These are phyloP conservation scores for Paspalum vaginatum DNA, from an alignment of 176 grass and related monocot genomes.

Conservation along the genomic window DNA sequence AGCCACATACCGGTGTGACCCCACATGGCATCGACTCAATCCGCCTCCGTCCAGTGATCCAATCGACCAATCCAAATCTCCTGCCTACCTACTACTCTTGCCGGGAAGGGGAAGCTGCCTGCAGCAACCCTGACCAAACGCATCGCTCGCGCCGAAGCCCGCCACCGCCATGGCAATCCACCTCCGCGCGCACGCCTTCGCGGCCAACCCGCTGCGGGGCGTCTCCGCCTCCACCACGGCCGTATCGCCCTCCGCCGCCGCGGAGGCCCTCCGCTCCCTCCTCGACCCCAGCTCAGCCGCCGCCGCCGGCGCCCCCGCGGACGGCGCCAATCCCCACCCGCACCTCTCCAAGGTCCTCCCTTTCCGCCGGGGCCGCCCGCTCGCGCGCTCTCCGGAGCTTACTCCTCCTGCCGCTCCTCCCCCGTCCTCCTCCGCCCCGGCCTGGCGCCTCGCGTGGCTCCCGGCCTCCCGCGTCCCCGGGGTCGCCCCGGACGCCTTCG, in stretches of 20 bases:
- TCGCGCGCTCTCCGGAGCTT: slow-evolving; percentile 54
- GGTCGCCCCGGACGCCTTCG: slow-evolving; percentile 51
- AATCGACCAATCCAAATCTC: neutral
- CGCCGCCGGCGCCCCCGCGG: neutral
- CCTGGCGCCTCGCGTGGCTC: slow-evolving; percentile 75
- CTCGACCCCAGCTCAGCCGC: slow-evolving; percentile 36
- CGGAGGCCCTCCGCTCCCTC: slow-evolving; percentile 53
- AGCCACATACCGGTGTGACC: neutral
- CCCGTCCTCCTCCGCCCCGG: slow-evolving; percentile 15
- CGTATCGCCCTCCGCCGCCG: slow-evolving; percentile 42
- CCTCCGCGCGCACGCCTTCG: slow-evolving; percentile 75
- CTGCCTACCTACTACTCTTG: neutral
- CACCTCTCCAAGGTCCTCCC: slow-evolving; percentile 62
- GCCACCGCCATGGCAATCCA: slow-evolving; percentile 67
- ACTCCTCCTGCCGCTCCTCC: neutral
- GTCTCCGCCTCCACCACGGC: slow-evolving; percentile 41
- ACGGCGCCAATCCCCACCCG: neutral
- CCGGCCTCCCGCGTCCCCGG: slow-evolving; percentile 50
- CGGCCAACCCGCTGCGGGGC: slow-evolving; percentile 69
- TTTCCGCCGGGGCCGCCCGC: slow-evolving; percentile 75
- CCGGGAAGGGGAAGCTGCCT: neutral
- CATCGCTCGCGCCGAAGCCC: neutral
- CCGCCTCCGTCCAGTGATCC: neutral
- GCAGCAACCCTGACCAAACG: too few species aligned
- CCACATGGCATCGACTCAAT: neutral